Percentiles rank a stretch among this genome's conserved stretches.
phyloP scores from a whole-genome alignment of 129 eudicot species.

The carrot (Daucus carota) region DH1_v3.0 NC_030385.2:39982501-39983000 shows the following conservation, averaged over 20 bases:
- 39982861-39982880: background rate
- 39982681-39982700: too few species aligned
- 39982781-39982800: constrained; percentile 1
- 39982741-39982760: background rate
- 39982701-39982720: too few species aligned
- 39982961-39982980: constrained; percentile 10
- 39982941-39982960: background rate
- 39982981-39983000: constrained; percentile 11
- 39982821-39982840: background rate
- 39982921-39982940: background rate
- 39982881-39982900: background rate
- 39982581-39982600: too few species aligned
- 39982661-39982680: too few species aligned
- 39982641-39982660: too few species aligned
- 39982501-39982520: background rate
- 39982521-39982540: background rate
- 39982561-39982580: too few species aligned
- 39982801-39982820: background rate
- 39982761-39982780: background rate
- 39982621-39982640: too few species aligned
- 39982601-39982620: too few species aligned
- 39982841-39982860: constrained; percentile 5
- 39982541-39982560: too few species aligned
- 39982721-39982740: background rate
- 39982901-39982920: background rate